A percentile compares a stretch with the other conserved stretches of the same genome.
These are phyloP conservation scores for Fusarium paranaense DNA, from an alignment of 2,329 filamentous ascomycete genomes.

Conservation along the genomic window DNA sequence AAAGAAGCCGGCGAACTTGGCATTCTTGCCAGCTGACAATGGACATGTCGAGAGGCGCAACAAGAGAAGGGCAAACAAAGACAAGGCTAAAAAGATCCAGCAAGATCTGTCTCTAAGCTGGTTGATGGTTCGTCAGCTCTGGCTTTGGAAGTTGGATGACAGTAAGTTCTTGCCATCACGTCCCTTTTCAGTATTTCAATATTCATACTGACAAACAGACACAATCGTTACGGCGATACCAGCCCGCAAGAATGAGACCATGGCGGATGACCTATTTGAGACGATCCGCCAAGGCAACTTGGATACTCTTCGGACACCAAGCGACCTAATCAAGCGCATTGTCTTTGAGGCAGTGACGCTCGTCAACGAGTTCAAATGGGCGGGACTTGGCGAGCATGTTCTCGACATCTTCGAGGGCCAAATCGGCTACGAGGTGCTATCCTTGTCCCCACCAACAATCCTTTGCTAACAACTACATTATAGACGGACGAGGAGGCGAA, in stretches of 20 bases:
- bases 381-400: neutral
- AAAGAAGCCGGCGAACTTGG: neutral
- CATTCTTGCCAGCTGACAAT: neutral
- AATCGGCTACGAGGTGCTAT: neutral
- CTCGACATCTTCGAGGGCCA: neutral
- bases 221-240: neutral
- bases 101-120: neutral
- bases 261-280: neutral
- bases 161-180: neutral
- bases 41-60: neutral
- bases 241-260: neutral
- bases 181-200: rapidly evolving
- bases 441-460: rapidly evolving
- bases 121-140: neutral
- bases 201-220: neutral
- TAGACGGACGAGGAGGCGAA: neutral
- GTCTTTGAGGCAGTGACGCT: neutral
- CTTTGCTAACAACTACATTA: neutral
- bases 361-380: neutral
- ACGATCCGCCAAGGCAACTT: neutral
- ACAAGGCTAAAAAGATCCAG: neutral
- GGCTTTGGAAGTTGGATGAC: neutral
- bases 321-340: neutral
- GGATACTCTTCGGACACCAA: neutral
- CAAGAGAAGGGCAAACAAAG: neutral